Base-by-base conservation (phyloP, 2,329 filamentous ascomycete genomes). In the Fusarium subglutinans region DNA sequence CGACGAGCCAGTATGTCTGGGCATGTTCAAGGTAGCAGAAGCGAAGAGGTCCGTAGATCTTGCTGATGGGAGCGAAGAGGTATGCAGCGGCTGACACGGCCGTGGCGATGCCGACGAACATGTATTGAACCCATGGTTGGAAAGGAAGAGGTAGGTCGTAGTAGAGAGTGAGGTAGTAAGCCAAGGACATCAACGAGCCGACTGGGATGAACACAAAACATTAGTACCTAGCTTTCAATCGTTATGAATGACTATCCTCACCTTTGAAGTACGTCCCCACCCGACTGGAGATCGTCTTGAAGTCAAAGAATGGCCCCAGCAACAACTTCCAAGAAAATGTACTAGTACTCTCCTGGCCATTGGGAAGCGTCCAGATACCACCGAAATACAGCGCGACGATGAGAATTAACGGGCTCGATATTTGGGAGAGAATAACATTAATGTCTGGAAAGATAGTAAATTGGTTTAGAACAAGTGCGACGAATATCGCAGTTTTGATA, bases 21-120 rank as follows among this genome's bases (percentile, higher is more conserved):
- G 70, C 53, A 18, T 73, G 70, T 20, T 73, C 70, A 9, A 73
- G 66, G 20, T 73, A 73, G 18, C 70, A 73, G 30, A 73, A 73
- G 4, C 70, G 70, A 8, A 73, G 70, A 3, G 70, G 70, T 0
- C 70, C 70, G 9, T 60, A 74, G 0, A 73, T 58, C 30, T 73
- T 73, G 5, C 56, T 44, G 3, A 74, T 65, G 1, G 70, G 70
- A 0, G 70, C 70, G 5, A 73, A 73, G 0, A 73, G 66, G 5
- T 73, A 73, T 5, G 57, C 43, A 7, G 66, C 24, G 2, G 44
- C 30, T 5, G 53, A 55, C 3, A 66, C 12, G 0, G 33, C 8
- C 0, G 26, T 7, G 0, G 55, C 22, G 1, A 67, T 41, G 9
- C 60, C 51, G 5, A 71, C 8, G 10, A 74, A 67, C 7, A 67